A percentile compares a stretch with the other conserved stretches of the same genome.
Evolutionary conservation across 2,329 filamentous ascomycete species (phyloP).

Genomic region (Ceratocystis alfenasii): DNA sequence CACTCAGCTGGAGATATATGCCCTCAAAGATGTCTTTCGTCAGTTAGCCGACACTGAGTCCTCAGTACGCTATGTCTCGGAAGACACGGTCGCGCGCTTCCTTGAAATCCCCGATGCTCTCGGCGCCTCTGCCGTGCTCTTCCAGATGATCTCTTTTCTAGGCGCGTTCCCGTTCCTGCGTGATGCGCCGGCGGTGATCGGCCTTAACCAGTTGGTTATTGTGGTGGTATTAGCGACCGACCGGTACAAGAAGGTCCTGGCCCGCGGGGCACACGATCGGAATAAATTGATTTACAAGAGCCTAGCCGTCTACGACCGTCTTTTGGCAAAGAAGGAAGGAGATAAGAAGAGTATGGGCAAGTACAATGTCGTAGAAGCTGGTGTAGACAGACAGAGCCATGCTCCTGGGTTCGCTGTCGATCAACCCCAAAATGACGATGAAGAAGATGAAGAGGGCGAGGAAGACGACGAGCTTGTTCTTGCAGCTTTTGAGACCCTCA

Average conservation of each 20-base stretch:
- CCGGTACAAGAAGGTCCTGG: conserved; percentile 52
- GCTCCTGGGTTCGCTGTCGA: conserved; percentile 38
- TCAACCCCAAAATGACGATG: conserved; percentile 32
- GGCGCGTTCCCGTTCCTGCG: conserved; percentile 62
- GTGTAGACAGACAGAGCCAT: conserved; percentile 14
- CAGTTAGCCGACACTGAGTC: conserved; percentile 54
- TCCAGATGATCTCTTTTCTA: conserved; percentile 59
- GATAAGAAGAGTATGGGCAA: conserved; percentile 23
- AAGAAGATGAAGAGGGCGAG: conserved; percentile 32
- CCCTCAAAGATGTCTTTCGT: conserved; percentile 60
- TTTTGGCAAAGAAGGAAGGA: conserved; percentile 15
- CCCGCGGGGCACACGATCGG: conserved; percentile 44
- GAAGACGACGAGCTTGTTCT: conserved; percentile 49
- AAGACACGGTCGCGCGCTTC: conserved; percentile 58
- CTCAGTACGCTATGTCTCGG: conserved; percentile 53
- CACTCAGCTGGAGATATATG: conserved; percentile 59
- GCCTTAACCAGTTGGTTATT: conserved; percentile 58
- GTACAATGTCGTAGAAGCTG: conserved; percentile 12
- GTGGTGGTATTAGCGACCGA: conserved; percentile 62
- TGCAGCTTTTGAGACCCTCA: conserved; percentile 55
- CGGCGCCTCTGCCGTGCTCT: conserved; percentile 54
- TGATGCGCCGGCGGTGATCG: conserved; percentile 57
- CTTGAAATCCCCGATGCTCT: conserved; percentile 62
- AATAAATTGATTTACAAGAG: conserved; percentile 58
- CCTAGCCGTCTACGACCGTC: conserved; percentile 56